Conservation (phyloP, 176 grass and related monocot species). For the Alopecurus myosuroides region DNA sequence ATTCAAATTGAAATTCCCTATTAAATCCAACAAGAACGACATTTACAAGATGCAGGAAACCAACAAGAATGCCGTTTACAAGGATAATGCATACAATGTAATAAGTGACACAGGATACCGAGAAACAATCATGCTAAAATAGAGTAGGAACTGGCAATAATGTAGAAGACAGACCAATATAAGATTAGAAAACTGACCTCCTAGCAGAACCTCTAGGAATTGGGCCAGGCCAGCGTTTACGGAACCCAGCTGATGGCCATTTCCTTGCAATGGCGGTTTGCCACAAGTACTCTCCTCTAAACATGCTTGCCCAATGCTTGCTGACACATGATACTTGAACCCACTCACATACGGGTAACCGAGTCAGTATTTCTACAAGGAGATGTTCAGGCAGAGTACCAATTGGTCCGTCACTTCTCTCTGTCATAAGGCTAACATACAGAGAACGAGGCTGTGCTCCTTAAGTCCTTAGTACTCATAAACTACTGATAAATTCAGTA, state of each 20-base stretch:
- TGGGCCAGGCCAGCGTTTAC: conserved; percentile 92
- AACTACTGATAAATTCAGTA: background rate
- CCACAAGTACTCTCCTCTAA: conserved; percentile 82
- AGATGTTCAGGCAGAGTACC: conserved; percentile 86
- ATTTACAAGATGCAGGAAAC: background rate
- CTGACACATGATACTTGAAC: conserved; percentile 70
- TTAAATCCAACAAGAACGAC: background rate
- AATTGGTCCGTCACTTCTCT: conserved; percentile 45
- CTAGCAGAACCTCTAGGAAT: conserved; percentile 85
- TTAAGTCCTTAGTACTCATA: background rate
- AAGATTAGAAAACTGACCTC: conserved; percentile 51
- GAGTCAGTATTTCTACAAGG: conserved; percentile 72
- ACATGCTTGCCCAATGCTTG: conserved; percentile 76
- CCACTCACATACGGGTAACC: conserved; percentile 63
- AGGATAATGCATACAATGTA: background rate
- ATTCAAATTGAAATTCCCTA: background rate
- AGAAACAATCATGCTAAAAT: background rate
- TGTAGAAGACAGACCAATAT: background rate
- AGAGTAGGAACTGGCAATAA: background rate
- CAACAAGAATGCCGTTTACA: too few species aligned
- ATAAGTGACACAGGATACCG: background rate
- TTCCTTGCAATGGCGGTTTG: conserved; percentile 66
- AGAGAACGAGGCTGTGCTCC: conserved; percentile 5
- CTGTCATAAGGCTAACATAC: conserved; percentile 53
- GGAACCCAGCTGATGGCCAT: conserved; percentile 60